Conservation (phyloP, 2,329 filamentous ascomycete genomes). For the Sordariomycetes sp. region DNA sequence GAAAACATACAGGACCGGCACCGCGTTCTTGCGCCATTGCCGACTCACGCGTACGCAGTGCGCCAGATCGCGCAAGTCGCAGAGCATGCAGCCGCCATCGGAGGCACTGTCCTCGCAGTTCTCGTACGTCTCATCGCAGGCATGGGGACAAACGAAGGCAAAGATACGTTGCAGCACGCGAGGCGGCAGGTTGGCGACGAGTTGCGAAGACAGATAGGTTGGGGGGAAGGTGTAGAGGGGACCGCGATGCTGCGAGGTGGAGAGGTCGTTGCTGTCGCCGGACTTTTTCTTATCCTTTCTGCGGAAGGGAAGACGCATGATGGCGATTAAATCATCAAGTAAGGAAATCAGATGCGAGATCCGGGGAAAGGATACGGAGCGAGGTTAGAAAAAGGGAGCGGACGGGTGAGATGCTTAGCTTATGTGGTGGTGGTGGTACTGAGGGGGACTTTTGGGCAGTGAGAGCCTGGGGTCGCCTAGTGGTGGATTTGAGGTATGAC, state of each 20-base stretch:
- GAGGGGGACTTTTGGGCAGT: no score
- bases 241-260: slow-evolving; percentile 11
- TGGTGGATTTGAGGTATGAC: no score
- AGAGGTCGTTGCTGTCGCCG: slow-evolving; percentile 1
- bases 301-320: slow-evolving; percentile 26
- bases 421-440: no score
- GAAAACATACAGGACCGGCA: slow-evolving; percentile 50
- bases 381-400: neutral
- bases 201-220: slow-evolving; percentile 27
- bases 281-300: slow-evolving; percentile 23
- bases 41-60: slow-evolving; percentile 68
- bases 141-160: slow-evolving; percentile 73
- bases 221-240: slow-evolving; percentile 22
- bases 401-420: no score
- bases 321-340: no score
- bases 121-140: slow-evolving; percentile 67
- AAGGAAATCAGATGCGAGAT: no score
- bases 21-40: slow-evolving; percentile 53
- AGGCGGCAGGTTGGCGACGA: slow-evolving; percentile 50
- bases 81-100: slow-evolving; percentile 82
- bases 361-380: neutral
- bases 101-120: slow-evolving; percentile 73
- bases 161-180: slow-evolving; percentile 73
- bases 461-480: no score
- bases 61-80: slow-evolving; percentile 81